phyloP scores from a whole-genome alignment of 2,329 filamentous ascomycete genomes.

The Thermomyces lanuginosus region DNA sequence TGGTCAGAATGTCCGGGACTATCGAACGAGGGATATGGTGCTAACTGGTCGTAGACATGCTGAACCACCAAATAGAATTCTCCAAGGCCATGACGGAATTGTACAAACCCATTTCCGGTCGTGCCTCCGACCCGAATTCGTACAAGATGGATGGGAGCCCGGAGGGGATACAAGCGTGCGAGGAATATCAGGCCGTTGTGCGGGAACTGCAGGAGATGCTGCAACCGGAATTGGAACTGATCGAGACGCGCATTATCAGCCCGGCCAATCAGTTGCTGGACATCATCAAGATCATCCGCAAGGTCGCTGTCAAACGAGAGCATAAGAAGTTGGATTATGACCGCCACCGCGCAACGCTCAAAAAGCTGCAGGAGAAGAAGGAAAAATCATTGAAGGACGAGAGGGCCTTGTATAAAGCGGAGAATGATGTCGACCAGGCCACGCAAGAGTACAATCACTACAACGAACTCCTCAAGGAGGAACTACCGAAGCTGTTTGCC shows the following conservation, averaged over 20 bases:
- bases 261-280: slow-evolving; percentile 87
- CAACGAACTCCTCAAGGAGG: slow-evolving; percentile 91
- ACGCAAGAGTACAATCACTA: slow-evolving; percentile 97
- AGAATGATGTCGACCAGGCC: slow-evolving; percentile 75
- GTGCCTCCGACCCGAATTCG: slow-evolving; percentile 81
- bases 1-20: slow-evolving; percentile 30
- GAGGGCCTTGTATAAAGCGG: slow-evolving; percentile 90
- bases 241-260: slow-evolving; percentile 75
- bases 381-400: slow-evolving; percentile 93
- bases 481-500: slow-evolving; percentile 77
- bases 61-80: slow-evolving; percentile 94
- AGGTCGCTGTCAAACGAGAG: slow-evolving; percentile 73
- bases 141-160: slow-evolving; percentile 69
- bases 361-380: slow-evolving; percentile 96
- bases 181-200: slow-evolving; percentile 88
- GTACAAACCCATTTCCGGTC: slow-evolving; percentile 94
- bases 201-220: slow-evolving; percentile 78
- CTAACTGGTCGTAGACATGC: slow-evolving; percentile 48
- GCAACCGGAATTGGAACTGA: slow-evolving; percentile 90
- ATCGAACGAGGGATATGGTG: not conserved
- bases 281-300: slow-evolving; percentile 89
- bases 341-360: slow-evolving; percentile 62
- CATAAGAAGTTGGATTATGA: slow-evolving; percentile 98
- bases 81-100: slow-evolving; percentile 90
- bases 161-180: slow-evolving; percentile 85